Evolutionary conservation across 495 filamentous ascomycete species (phyloP).

Genomic region (Amphirosellinia nigrospora): DNA sequence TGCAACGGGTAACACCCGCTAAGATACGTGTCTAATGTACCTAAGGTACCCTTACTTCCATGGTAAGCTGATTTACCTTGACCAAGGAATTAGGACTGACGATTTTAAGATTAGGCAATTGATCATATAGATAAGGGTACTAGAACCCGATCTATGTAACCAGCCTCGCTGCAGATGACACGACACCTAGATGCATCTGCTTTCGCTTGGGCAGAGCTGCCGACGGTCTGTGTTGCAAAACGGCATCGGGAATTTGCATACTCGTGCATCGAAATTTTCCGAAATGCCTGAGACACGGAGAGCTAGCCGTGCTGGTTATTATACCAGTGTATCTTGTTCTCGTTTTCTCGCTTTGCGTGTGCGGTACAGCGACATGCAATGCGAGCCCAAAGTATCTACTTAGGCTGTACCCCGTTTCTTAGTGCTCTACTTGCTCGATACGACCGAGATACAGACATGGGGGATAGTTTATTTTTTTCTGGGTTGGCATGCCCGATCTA

Average conservation of each 20-base stretch:
- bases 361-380: slow-evolving; percentile 15
- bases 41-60: background rate
- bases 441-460: slow-evolving; percentile 24
- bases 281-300: slow-evolving; percentile 5
- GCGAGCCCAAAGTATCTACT: slow-evolving; percentile 1
- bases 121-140: background rate
- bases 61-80: background rate
- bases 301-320: background rate
- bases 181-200: background rate
- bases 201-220: slow-evolving; percentile 18
- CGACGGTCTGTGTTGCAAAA: background rate
- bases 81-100: background rate
- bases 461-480: slow-evolving; percentile 16
- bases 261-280: slow-evolving; percentile 23
- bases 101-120: background rate
- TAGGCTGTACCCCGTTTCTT: slow-evolving; percentile 11
- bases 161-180: background rate
- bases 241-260: slow-evolving; percentile 17
- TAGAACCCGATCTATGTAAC: background rate
- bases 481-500: slow-evolving; percentile 22
- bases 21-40: background rate
- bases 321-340: background rate
- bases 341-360: background rate
- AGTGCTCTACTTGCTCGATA: slow-evolving; percentile 20
- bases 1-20: background rate